Evolutionary conservation across 306 rosid species (phyloP), one percentile per base, ranked within the genome.

Genomic region (Gastrolobium villosum): DNA sequence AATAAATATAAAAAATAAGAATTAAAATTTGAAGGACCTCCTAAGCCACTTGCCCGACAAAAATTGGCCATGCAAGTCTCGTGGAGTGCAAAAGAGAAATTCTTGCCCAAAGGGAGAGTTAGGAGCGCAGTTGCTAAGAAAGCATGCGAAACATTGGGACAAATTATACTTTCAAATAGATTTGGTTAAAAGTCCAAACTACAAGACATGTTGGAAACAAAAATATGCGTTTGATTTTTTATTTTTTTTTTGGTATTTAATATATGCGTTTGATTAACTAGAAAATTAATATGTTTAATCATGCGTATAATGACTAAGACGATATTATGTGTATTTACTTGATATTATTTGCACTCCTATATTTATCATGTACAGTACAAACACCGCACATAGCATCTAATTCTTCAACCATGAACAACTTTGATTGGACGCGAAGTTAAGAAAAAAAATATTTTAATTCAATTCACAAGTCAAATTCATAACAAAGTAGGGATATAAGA

Each of bases 331-430:
- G 63, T 20, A 20, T 20, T 20, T 20, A 20, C 26, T 20, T 20
- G 26, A 20, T 20, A 20, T 20, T 20, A 20, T 20, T 20, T 20
- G 26, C 26, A 5, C 68, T 35, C 31, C 46, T 70, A 43, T 4
- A 8, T 62, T 41, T 20, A 20, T 66, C 37, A n/a, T 48, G 20
- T 37, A 53, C 7, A 46, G 1, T 57, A 41, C 35, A 70, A 63
- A 40, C 61, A 70, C 37, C 20, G 5, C 55, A 62, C 11, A 35
- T 44, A 70, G 65, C 40, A 70, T 44, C 62, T 46, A 28, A 54
- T 3, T 30, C 75, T 68, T 54, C 74, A 53, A 65, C 39, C 6
- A 62, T 37, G 30, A 30, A 13, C 52, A 41, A 3, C 9, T 44
- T 44, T 44, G 55, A 76, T 14, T 56, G 44, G 48, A 66, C 66